Evolutionary conservation across 2,329 filamentous ascomycete genomes (phyloP), one percentile per base, ranked within the genome.

Genomic region (Beauveria medogensis): DNA sequence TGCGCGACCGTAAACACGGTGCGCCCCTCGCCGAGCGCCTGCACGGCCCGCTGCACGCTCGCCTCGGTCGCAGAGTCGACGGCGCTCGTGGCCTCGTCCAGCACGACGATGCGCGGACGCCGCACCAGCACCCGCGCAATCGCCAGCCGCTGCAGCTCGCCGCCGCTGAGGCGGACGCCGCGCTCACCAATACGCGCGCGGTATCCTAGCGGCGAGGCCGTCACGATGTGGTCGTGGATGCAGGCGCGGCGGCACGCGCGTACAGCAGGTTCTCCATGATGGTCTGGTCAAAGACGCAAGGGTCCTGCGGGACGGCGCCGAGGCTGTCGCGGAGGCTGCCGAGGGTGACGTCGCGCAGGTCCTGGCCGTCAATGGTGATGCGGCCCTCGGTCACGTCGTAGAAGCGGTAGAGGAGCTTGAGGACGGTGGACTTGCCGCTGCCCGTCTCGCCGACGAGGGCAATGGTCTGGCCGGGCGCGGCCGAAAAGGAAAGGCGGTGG

Each of bases 261-360:
- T 89, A 89, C 2, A 79, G 79, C 26, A 90, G 74, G 66, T 89
- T 90, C 20, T 87, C 80, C 67, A 85, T 78, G 47, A 89, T 80
- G 1, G 82, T 82, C 37, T 80, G 78, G 67, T 88, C 86, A 74
- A 89, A 89, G 9, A 89, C 74, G 0, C 80, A 75, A 0, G 85
- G 81, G 63, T 86, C 82, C 70, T 90, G 83, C 3, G 86, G 86
- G 0, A 89, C 86, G 14, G 87, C 77, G 22, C 85, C 85, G 28
- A 89, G 78, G 3, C 77, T 74, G 22, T 82, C 77, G 10, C 85
- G 78, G 2, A 89, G 73, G 51, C 80, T 84, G 60, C 78, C 74
- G 16, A 87, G 74, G 0, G 80, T 84, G 2, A 89, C 78, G 28
- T 82, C 75, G 24, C 83, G 79, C 28, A 89, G 76, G 63, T 86